Conservation (phyloP, 345 rosid genomes). For the Citrus medica region DNA sequence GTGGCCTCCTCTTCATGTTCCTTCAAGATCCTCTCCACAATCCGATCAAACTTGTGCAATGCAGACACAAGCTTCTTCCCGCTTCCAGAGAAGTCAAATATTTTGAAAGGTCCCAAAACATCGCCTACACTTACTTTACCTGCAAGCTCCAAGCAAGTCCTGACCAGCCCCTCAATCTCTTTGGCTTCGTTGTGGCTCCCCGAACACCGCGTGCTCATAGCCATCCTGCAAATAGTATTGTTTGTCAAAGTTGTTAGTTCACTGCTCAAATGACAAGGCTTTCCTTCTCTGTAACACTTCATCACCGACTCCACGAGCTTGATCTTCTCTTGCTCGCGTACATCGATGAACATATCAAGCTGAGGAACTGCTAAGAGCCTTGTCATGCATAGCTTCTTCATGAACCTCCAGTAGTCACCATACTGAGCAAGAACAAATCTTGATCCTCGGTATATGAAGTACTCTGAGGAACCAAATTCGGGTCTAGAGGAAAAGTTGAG, state of each 20-base stretch:
- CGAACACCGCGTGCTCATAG: conserved; percentile 58
- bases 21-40: conserved; percentile 52
- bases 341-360: conserved; percentile 40
- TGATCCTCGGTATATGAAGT: conserved; percentile 46
- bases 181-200: conserved; percentile 42
- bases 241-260: conserved; percentile 40
- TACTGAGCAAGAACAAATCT: conserved; percentile 47
- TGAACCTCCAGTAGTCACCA: conserved; percentile 55
- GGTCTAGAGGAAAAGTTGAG: conserved; percentile 42
- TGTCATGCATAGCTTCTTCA: conserved; percentile 73
- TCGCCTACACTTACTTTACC: conserved; percentile 58
- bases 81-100: conserved; percentile 54
- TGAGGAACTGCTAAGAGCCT: conserved; percentile 58
- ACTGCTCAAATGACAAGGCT: conserved; percentile 33
- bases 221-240: conserved; percentile 60
- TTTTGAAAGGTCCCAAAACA: conserved; percentile 62
- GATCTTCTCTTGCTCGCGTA: conserved; percentile 43
- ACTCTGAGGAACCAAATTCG: conserved; percentile 43
- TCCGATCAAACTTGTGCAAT: conserved; percentile 37
- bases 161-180: conserved; percentile 33
- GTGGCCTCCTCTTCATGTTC: conserved; percentile 43
- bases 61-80: conserved; percentile 48
- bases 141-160: conserved; percentile 40
- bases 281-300: conserved; percentile 33
- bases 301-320: conserved; percentile 50